Conservation (phyloP, 1,139 yeast species). For the Magnusiomyces clavatus region DNA sequence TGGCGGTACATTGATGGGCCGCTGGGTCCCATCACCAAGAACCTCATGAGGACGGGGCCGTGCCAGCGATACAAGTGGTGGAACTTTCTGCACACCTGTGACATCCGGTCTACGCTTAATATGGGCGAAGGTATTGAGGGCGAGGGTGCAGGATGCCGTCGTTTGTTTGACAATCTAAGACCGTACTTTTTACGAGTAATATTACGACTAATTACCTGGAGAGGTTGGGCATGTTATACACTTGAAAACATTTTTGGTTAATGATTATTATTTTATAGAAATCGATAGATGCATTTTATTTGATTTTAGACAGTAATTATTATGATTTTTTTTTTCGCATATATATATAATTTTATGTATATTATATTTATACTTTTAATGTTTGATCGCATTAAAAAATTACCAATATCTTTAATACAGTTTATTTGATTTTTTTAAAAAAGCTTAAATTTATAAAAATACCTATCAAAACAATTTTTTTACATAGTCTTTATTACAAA, state of each 20-base stretch:
- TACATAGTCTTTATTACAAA: neutral
- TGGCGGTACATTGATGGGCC: constrained; percentile 92
- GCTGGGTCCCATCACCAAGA: constrained; percentile 76
- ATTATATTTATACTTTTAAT: too few species aligned
- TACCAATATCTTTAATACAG: too few species aligned
- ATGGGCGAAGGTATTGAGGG: constrained; percentile 86
- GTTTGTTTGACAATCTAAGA: constrained; percentile 24
- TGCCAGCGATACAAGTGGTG: constrained; percentile 89
- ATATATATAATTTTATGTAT: too few species aligned
- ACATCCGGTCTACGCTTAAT: constrained; percentile 60
- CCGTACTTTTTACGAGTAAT: constrained; percentile 27
- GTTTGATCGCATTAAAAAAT: too few species aligned
- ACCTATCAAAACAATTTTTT: too few species aligned
- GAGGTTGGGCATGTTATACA: constrained; percentile 30
- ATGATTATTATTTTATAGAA: neutral
- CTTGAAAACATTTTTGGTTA: constrained; percentile 31
- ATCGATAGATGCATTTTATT: neutral
- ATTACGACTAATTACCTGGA: constrained; percentile 26
- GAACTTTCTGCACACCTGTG: constrained; percentile 67
- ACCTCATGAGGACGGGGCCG: constrained; percentile 56
- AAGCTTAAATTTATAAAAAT: too few species aligned
- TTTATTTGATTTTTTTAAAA: too few species aligned
- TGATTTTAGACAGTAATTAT: neutral
- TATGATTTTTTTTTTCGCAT: neutral
- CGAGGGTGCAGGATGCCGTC: constrained; percentile 47